phyloP scores from a whole-genome alignment of 345 rosid genomes.

The Sisymbrium irio region DNA sequence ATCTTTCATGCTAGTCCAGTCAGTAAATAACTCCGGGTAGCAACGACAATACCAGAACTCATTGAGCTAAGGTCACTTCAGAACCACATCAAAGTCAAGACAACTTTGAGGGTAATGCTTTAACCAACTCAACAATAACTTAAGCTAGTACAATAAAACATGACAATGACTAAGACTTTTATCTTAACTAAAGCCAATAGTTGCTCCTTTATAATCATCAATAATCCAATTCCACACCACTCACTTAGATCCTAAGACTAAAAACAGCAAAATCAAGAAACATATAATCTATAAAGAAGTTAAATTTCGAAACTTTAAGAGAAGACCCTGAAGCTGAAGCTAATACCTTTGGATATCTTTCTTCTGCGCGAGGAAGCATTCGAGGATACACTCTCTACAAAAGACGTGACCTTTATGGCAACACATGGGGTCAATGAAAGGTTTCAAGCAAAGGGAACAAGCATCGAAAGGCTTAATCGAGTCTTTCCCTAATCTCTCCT shows the following conservation, averaged over 20 bases:
- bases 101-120: neutral
- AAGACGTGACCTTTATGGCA: conserved; percentile 92
- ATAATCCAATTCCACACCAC: neutral
- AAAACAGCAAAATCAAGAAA: neutral
- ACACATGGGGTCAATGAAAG: conserved; percentile 82
- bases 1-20: neutral
- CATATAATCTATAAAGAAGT: neutral
- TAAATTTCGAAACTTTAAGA: neutral
- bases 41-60: too few species aligned
- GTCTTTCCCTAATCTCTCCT: conserved; percentile 90
- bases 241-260: neutral
- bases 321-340: neutral
- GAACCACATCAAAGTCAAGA: too few species aligned
- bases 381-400: conserved; percentile 88
- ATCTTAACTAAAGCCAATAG: neutral
- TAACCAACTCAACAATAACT: neutral
- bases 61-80: too few species aligned
- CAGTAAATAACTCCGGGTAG: neutral
- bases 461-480: conserved; percentile 95
- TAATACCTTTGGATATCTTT: conserved; percentile 76
- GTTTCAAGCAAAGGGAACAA: conserved; percentile 90
- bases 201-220: neutral
- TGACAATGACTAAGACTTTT: neutral
- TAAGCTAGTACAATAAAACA: too few species aligned
- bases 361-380: conserved; percentile 83